phyloP scores from a whole-genome alignment of 805 yeast genomes.

The Saccharomycopsis sp. region DNA sequence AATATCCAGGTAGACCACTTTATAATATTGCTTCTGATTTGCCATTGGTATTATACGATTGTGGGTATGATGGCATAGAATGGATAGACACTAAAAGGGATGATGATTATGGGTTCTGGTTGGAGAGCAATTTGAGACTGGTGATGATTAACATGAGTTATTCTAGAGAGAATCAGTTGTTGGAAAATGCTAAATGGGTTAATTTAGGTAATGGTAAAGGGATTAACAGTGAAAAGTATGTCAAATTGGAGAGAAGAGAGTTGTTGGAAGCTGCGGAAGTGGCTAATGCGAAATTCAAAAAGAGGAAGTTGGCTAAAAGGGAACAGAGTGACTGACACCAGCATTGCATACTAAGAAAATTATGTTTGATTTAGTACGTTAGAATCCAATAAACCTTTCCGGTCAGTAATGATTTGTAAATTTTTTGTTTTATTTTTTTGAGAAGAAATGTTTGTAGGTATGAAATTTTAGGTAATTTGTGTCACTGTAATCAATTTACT shows the following conservation, averaged over 20 bases:
- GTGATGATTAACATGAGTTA: slow-evolving; percentile 45
- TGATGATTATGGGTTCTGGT: slow-evolving; percentile 42
- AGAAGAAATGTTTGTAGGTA: no score
- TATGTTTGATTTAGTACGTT: no score
- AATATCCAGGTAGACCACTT: slow-evolving; percentile 60
- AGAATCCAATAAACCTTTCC: no score
- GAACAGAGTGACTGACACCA: no score
- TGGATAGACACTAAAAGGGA: slow-evolving; percentile 47
- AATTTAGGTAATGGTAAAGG: slow-evolving; percentile 81
- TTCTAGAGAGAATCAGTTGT: slow-evolving; percentile 21
- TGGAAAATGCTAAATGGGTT: slow-evolving; percentile 27
- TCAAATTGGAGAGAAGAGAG: slow-evolving; percentile 49
- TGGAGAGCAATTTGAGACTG: slow-evolving; percentile 52
- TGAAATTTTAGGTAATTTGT: no score
- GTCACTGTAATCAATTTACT: no score
- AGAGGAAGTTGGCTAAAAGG: slow-evolving; percentile 29
- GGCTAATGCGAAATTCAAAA: slow-evolving; percentile 56
- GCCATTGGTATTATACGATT: slow-evolving; percentile 82
- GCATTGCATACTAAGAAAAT: no score
- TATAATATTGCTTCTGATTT: slow-evolving; percentile 87
- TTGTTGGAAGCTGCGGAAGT: slow-evolving; percentile 58
- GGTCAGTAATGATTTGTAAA: no score
- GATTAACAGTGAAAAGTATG: slow-evolving; percentile 47
- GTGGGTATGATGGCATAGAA: slow-evolving; percentile 59
- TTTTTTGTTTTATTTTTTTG: no score